Evolutionary conservation across 371 early-diverging fungal genomes (phyloP).

Genomic region (Entomophthora muscae): DNA sequence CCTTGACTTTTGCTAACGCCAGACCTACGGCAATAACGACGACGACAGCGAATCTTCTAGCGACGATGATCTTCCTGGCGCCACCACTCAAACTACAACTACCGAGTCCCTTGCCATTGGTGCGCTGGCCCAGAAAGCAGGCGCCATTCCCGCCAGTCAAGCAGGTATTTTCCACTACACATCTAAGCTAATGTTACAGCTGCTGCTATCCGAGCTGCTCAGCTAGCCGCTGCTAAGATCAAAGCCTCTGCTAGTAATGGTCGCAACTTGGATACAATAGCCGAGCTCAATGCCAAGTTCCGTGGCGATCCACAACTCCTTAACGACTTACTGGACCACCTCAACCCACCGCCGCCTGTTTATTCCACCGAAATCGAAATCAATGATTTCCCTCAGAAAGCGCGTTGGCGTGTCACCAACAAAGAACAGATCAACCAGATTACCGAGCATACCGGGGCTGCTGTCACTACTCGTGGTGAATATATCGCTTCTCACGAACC

Average conservation of each 20-base stretch:
- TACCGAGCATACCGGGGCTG: conserved; percentile 77
- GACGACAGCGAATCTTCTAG: conserved; percentile 8
- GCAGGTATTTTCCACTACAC: conserved; percentile 9
- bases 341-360: conserved; percentile 10
- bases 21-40: conserved; percentile 8
- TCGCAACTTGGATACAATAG: conserved; percentile 16
- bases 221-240: conserved; percentile 26
- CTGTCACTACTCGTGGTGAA: conserved; percentile 85
- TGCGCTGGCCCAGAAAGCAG: neutral
- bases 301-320: conserved; percentile 14
- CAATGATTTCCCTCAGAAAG: conserved; percentile 93
- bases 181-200: neutral
- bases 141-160: conserved; percentile 10
- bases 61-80: conserved; percentile 10
- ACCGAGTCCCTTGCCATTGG: neutral
- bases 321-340: conserved; percentile 10
- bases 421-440: conserved; percentile 85
- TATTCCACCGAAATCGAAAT: conserved; percentile 79
- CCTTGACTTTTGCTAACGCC: conserved; percentile 7
- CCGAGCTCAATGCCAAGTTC: conserved; percentile 17
- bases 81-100: conserved; percentile 5
- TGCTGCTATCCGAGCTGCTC: conserved; percentile 18
- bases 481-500: conserved; percentile 75
- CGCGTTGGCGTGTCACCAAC: conserved; percentile 91
- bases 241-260: conserved; percentile 23